Conservation (phyloP, 345 rosid species). For the Eutrema heterophyllum region DNA sequence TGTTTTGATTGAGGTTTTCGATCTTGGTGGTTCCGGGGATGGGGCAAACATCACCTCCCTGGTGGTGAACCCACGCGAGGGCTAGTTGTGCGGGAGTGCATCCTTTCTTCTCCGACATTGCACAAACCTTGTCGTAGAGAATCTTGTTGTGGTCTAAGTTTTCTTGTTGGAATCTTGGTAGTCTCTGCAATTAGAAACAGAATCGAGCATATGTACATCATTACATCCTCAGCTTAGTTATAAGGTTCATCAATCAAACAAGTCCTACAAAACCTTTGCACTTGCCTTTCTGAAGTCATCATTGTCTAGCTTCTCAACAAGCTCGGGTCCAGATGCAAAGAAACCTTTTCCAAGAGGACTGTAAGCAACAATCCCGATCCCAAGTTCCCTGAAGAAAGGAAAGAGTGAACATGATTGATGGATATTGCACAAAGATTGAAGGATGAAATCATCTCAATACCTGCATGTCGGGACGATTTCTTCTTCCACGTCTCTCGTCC, state of each 20-base stretch:
- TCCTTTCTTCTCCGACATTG: constrained; percentile 45
- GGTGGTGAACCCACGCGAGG: constrained; percentile 66
- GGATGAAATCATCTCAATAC: too few species aligned
- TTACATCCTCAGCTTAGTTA: too few species aligned
- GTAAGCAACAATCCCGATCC: constrained; percentile 69
- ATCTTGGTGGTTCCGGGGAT: constrained; percentile 63
- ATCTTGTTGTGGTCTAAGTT: constrained; percentile 42
- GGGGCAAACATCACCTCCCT: constrained; percentile 55
- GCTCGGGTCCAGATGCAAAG: constrained; percentile 47
- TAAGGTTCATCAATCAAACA: too few species aligned
- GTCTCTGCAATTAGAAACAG: too few species aligned
- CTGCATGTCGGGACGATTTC: constrained; percentile 43
- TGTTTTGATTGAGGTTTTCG: constrained; percentile 55
- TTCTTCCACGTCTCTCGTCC: constrained; percentile 72
- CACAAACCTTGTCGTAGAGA: constrained; percentile 43
- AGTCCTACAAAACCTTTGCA: too few species aligned
- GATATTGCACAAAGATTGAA: too few species aligned
- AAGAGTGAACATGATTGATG: too few species aligned
- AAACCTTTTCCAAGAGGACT: constrained; percentile 71
- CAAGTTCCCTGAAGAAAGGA: constrained; percentile 52
- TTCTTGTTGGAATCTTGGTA: constrained; percentile 62
- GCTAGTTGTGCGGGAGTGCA: constrained; percentile 66
- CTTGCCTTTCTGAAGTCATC: constrained; percentile 42
- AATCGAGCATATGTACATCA: too few species aligned
- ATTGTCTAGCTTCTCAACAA: constrained; percentile 34